Base-by-base conservation (phyloP, 2,329 filamentous ascomycete species). In the Talaromyces sp. region DNA sequence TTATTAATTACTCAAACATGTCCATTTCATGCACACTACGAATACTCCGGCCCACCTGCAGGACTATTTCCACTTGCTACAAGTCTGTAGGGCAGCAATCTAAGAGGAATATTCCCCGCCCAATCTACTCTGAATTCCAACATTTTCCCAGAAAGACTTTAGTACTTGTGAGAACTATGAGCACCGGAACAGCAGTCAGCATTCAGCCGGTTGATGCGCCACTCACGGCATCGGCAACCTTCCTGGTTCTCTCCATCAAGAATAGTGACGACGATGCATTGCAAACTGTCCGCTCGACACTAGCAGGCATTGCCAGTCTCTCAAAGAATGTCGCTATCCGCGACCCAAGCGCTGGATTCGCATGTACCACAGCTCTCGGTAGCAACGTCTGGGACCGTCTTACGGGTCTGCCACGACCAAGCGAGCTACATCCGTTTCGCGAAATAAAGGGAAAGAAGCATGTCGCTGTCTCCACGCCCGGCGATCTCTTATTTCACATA, bases 401-500 rank as follows among this genome's bases (percentile, higher is more conserved):
- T 1, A 83, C 76, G 1, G 67, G 72, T 0, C 71, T 81, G 0
- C 79, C 81, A 0, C 78, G 79, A 1, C 85, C 85, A 0, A 68
- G 74, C 0, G 84, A 87, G 72, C 77, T 87, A 6, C 84, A 80
- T 27, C 79, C 82, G 0, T 86, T 87, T 69, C 75, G 67, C 0
- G 75, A 76, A 41, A 71, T 87, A 7, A 73, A 76, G n/a, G 85
- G 85, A 2, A 68, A 68, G 2, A 78, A 72, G 8, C 83, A 86
- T 69, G 83, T 80, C 0, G 84, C 85, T 0, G 74, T 84, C 7
- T 83, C 84, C 0, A 87, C 85, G 0, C 82, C 84, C 0, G 85
- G 85, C 0, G 85, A 87, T 65, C 65, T 87, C 0, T 75, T 87
- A 3, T 85, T 87, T 66, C 85, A 87, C 68, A 87, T 87, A 66